Percentiles rank a stretch among this genome's conserved stretches.
Conservation (phyloP, 176 grass and related monocot species). For the Oryza australiensis region DNA sequence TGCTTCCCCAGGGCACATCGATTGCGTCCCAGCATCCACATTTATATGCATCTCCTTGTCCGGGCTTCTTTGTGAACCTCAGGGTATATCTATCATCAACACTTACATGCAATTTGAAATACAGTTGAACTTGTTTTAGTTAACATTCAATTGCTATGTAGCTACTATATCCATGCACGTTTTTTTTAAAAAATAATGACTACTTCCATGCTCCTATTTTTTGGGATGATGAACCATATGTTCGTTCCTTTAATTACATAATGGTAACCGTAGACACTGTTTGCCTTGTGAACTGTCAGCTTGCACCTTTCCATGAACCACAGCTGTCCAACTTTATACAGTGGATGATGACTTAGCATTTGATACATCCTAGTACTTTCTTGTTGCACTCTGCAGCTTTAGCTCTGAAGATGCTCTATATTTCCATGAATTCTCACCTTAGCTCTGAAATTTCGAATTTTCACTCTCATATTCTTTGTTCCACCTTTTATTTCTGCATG, state of each 20-base stretch:
- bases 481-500: not conserved
- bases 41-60: constrained; percentile 40
- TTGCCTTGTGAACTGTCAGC: constrained; percentile 21
- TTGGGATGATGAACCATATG: not conserved
- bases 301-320: constrained; percentile 24
- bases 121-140: not conserved
- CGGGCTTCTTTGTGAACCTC: constrained; percentile 48
- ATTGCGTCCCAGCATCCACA: constrained; percentile 40
- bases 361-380: constrained; percentile 12
- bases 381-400: constrained; percentile 34
- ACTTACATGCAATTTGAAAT: not conserved
- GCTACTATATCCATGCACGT: not conserved
- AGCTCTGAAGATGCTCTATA: not conserved
- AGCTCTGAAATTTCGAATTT: not conserved
- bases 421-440: constrained; percentile 34
- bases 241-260: not conserved
- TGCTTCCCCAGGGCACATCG: constrained; percentile 28
- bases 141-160: not conserved
- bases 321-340: not conserved
- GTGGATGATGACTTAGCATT: not conserved
- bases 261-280: not conserved
- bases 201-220: not conserved
- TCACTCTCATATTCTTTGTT: not conserved
- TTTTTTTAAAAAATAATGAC: not conserved
- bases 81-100: constrained; percentile 36